A percentile compares a stretch with the other conserved stretches of the same genome.
Evolutionary conservation across 164 flowering plant species (phyloP).

Genomic region (Brasenia schreberi): DNA sequence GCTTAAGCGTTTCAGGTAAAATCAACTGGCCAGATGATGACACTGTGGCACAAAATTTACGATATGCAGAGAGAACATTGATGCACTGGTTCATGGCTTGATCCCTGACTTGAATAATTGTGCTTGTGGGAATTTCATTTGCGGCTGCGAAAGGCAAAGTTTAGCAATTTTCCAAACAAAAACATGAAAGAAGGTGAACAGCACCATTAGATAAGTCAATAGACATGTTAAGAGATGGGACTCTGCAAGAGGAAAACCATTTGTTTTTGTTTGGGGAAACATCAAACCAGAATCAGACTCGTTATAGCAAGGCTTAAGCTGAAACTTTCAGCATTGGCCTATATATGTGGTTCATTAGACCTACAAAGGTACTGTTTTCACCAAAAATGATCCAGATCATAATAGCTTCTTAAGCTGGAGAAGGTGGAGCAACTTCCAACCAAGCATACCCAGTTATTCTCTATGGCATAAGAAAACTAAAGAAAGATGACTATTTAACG

Average conservation of each 20-base stretch:
- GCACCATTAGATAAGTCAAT: background rate
- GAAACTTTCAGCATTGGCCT: too few species aligned
- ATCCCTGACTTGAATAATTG: conserved; percentile 63
- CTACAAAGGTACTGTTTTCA: too few species aligned
- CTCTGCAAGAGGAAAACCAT: too few species aligned
- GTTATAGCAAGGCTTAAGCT: too few species aligned
- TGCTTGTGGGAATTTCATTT: conserved; percentile 50
- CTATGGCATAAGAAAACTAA: background rate
- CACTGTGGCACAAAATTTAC: conserved; percentile 93
- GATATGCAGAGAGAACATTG: conserved; percentile 65
- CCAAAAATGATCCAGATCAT: background rate
- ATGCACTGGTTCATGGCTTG: conserved; percentile 61
- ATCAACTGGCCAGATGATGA: conserved; percentile 94
- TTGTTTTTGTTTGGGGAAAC: too few species aligned
- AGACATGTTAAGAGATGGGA: background rate
- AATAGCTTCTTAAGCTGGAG: background rate
- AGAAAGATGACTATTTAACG: background rate
- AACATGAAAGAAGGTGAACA: background rate
- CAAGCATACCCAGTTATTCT: too few species aligned
- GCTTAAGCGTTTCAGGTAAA: conserved; percentile 94
- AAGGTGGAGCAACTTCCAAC: background rate
- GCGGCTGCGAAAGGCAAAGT: conserved; percentile 37
- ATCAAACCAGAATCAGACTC: too few species aligned
- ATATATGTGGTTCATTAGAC: too few species aligned
- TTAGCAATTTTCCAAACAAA: background rate